Evolutionary conservation across 1,284 basidiomycete genomes (phyloP), one percentile per base, ranked within the genome.

Genomic region (Trametes hirsuta): DNA sequence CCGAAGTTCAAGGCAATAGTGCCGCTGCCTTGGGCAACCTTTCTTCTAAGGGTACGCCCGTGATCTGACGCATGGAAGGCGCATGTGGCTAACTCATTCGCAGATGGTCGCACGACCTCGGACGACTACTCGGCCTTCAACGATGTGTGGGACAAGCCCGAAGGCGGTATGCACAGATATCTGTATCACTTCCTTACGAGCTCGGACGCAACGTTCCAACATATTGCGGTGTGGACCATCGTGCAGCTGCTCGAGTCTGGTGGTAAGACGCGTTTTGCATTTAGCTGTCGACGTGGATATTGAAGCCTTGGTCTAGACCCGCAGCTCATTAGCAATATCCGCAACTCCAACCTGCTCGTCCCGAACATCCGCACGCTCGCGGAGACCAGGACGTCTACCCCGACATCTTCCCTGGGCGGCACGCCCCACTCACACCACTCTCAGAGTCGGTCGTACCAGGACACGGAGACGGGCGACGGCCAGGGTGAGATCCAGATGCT

Each of bases 191-290:
- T 99, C 88, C 79, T 99, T 66, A 94, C 90, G 56, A 95, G 91
- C 70, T 81, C 93, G 15, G 97, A 99, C 74, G 93, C 94, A n/a
- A 99, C 97, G 0, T 99, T 99, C 90, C 97, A 98, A 76, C 97
- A 99, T 75, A 99, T 99, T 68, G 97, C 97, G 34, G 96, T 99
- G 44, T 98, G 95, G 95, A 98, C 97, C 0, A 96, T 98, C 64
- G 96, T 98, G 11, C 97, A 99, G 73, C 79, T 99, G 30, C 83
- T 99, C 30, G 97, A 99, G 75, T 95, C 94, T 30, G 93, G 94
- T 66, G 93, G 92, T 90, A 72, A 62, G 81, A 70, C 8, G 12
- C 40, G 25, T 14, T 44, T 41, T 35, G 24, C 39, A 25, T 24
- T 21, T 47, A 4, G 36, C 14, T 21, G 21, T 34, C 25, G 25